A percentile compares a stretch with the other conserved stretches of the same genome.
Evolutionary conservation across 1,139 yeast species (phyloP).

Genomic region (Ogataea hybrid): DNA sequence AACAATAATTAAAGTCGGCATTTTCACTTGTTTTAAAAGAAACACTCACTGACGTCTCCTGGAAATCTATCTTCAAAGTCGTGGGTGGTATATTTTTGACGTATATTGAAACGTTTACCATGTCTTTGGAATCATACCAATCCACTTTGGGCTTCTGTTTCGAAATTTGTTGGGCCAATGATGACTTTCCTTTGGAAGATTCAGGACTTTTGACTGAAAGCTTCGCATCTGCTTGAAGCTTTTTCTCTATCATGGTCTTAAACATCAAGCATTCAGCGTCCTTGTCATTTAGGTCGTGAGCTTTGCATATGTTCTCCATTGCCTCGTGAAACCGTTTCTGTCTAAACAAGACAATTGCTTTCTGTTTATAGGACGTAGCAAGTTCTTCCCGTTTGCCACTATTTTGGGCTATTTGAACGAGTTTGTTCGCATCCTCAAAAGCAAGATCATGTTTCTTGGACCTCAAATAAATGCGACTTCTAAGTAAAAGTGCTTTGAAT

Average conservation of each 20-base stretch:
- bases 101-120: slow-evolving; percentile 68
- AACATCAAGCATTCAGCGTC: slow-evolving; percentile 46
- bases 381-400: slow-evolving; percentile 53
- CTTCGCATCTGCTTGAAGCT: slow-evolving; percentile 22
- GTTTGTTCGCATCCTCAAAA: slow-evolving; percentile 50
- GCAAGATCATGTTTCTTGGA: slow-evolving; percentile 49
- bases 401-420: slow-evolving; percentile 51
- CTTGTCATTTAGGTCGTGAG: slow-evolving; percentile 46
- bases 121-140: slow-evolving; percentile 69
- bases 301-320: slow-evolving; percentile 45
- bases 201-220: slow-evolving; percentile 1
- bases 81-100: slow-evolving; percentile 46
- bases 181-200: background rate
- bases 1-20: slow-evolving; percentile 47
- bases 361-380: slow-evolving; percentile 57
- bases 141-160: slow-evolving; percentile 56
- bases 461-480: slow-evolving; percentile 58
- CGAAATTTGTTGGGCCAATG: slow-evolving; percentile 2
- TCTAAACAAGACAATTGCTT: slow-evolving; percentile 50
- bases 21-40: slow-evolving; percentile 29
- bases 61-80: slow-evolving; percentile 20
- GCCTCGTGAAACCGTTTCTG: slow-evolving; percentile 50
- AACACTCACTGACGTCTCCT: slow-evolving; percentile 18
- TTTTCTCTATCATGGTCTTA: slow-evolving; percentile 44
- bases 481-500: slow-evolving; percentile 50